Evolutionary conservation across 805 yeast genomes (phyloP).

Genomic region (Grigorovia jiainica): DNA sequence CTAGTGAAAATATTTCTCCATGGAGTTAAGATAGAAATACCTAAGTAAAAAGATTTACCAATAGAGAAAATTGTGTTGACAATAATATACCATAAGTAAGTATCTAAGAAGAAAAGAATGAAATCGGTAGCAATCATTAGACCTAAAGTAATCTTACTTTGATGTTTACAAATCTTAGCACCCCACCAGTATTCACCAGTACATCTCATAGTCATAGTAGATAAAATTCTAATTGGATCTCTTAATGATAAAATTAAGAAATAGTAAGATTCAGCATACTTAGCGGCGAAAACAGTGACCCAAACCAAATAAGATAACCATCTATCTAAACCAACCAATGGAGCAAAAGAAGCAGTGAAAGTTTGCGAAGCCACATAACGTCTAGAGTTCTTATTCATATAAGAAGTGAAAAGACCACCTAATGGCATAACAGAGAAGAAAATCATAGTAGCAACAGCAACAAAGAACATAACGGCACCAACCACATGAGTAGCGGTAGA

Average conservation of each 20-base stretch:
- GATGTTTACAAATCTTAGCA: slow-evolving; percentile 69
- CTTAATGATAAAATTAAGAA: slow-evolving; percentile 81
- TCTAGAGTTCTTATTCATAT: slow-evolving; percentile 79
- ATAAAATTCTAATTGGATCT: slow-evolving; percentile 89
- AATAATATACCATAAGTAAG: slow-evolving; percentile 97
- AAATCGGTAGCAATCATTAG: slow-evolving; percentile 89
- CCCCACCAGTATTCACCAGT: slow-evolving; percentile 86
- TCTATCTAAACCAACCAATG: slow-evolving; percentile 80
- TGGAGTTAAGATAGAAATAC: slow-evolving; percentile 97
- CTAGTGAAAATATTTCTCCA: slow-evolving; percentile 99
- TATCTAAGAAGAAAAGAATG: slow-evolving; percentile 94
- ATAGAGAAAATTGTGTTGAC: slow-evolving; percentile 92
- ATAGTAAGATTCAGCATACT: slow-evolving; percentile 82
- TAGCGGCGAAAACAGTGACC: slow-evolving; percentile 82
- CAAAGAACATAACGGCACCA: slow-evolving; percentile 79
- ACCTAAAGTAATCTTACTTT: slow-evolving; percentile 82
- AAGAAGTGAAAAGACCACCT: slow-evolving; percentile 91
- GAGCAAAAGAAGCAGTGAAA: slow-evolving; percentile 85
- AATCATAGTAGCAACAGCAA: slow-evolving; percentile 72
- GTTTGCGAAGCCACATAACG: slow-evolving; percentile 88
- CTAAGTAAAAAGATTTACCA: slow-evolving; percentile 96
- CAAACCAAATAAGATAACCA: slow-evolving; percentile 93
- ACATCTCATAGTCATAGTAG: slow-evolving; percentile 86
- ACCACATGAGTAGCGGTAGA: slow-evolving; percentile 70
- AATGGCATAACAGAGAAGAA: slow-evolving; percentile 93